A percentile compares a stretch with the other conserved stretches of the same genome.
These are phyloP conservation scores for Diaporthe nobilis DNA, from an alignment of 2,329 filamentous ascomycete species.

Conservation along the genomic window DNA sequence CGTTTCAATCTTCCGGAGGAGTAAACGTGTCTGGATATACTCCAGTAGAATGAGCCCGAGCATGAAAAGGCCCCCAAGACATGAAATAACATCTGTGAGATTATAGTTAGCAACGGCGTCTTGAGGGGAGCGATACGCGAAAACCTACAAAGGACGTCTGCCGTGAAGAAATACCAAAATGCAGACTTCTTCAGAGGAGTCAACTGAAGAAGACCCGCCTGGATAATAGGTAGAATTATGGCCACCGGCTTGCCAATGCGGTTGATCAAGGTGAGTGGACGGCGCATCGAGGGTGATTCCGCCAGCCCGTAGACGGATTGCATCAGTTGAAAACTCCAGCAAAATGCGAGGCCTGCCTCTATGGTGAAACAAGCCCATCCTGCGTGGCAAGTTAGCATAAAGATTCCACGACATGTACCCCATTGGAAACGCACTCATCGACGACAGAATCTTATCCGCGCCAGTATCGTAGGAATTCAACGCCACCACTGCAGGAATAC, in stretches of 20 bases:
- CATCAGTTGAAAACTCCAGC: slow-evolving; percentile 38
- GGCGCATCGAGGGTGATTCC: neutral
- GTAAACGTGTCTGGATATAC: slow-evolving; percentile 36
- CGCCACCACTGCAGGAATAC: slow-evolving; percentile 23
- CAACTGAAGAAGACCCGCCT: slow-evolving; percentile 21
- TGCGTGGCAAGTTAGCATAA: neutral
- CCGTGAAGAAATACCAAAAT: slow-evolving; percentile 27
- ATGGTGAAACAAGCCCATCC: slow-evolving; percentile 38
- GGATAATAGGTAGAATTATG: slow-evolving; percentile 10
- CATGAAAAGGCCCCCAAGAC: slow-evolving; percentile 21
- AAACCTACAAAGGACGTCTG: slow-evolving; percentile 37
- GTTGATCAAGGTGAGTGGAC: slow-evolving; percentile 26
- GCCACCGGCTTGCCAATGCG: slow-evolving; percentile 32
- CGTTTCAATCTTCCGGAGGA: slow-evolving; percentile 34
- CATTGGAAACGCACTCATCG: slow-evolving; percentile 32
- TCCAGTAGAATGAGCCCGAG: slow-evolving; percentile 39
- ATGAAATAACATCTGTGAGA: slow-evolving; percentile 17
- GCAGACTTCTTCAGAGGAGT: slow-evolving; percentile 23
- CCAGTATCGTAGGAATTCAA: slow-evolving; percentile 16
- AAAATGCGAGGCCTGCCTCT: slow-evolving; percentile 35
- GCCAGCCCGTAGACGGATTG: slow-evolving; percentile 39
- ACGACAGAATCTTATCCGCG: slow-evolving; percentile 22
- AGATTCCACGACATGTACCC: neutral
- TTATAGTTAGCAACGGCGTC: neutral
- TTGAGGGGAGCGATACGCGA: too few species aligned